Percentiles rank a stretch among this genome's conserved stretches.
Evolutionary conservation across 306 rosid genomes (phyloP).

Genomic region (Ormosia emarginata): DNA sequence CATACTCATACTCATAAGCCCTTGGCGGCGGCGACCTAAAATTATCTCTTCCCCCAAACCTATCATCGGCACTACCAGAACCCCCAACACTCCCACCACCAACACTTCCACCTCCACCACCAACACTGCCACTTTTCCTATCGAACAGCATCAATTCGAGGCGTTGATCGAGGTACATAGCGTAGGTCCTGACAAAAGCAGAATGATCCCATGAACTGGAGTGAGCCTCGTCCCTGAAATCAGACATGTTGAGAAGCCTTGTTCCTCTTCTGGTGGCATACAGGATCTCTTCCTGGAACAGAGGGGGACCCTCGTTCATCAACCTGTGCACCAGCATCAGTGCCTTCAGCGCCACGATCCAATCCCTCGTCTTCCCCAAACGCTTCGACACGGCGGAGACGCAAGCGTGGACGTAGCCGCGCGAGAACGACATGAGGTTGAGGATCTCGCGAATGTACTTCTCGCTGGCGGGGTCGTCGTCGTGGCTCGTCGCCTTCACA

Average conservation of each 20-base stretch:
- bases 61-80: conserved; percentile 35
- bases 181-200: conserved; percentile 81
- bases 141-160: conserved; percentile 73
- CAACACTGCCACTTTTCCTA: conserved; percentile 36
- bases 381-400: conserved; percentile 82
- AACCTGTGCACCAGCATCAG: conserved; percentile 71
- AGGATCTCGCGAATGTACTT: conserved; percentile 76
- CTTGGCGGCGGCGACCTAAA: conserved; percentile 77
- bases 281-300: conserved; percentile 85
- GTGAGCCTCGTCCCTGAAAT: conserved; percentile 95
- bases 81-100: neutral
- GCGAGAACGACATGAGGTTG: conserved; percentile 67
- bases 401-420: conserved; percentile 75
- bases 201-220: conserved; percentile 98
- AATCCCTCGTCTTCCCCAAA: conserved; percentile 86
- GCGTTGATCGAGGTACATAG: conserved; percentile 87
- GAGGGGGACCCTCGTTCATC: conserved; percentile 73
- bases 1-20: conserved; percentile 61
- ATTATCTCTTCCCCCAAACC: conserved; percentile 59
- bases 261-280: conserved; percentile 89
- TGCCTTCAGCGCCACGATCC: conserved; percentile 94
- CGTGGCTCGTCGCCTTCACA: conserved; percentile 92
- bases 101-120: neutral
- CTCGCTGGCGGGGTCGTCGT: conserved; percentile 92
- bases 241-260: conserved; percentile 81